Conservation (phyloP, 805 yeast species). For the Candida saitoana region DNA sequence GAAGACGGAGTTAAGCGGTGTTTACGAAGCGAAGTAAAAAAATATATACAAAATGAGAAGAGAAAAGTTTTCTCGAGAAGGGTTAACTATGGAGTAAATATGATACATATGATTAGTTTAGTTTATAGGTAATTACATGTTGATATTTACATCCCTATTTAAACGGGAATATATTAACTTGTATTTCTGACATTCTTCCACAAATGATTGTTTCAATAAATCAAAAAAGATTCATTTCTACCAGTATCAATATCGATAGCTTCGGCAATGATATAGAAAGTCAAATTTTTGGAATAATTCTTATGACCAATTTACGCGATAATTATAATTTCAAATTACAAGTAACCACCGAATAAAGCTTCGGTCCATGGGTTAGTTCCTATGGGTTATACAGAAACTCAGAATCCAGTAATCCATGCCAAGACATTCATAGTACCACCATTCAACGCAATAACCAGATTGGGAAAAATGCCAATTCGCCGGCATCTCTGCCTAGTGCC, state of each 20-base stretch:
- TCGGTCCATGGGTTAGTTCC: slow-evolving; percentile 33
- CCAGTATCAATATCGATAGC: slow-evolving; percentile 35
- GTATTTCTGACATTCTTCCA: too few relatives aligned
- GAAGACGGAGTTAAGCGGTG: too few relatives aligned
- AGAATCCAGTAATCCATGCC: slow-evolving; percentile 56
- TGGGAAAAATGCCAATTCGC: slow-evolving; percentile 54
- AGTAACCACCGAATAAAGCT: slow-evolving; percentile 27
- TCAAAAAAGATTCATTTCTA: slow-evolving; percentile 29
- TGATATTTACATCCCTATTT: too few relatives aligned
- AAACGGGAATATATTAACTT: too few relatives aligned
- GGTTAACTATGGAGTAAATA: too few relatives aligned
- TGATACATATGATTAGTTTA: too few relatives aligned
- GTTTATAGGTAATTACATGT: too few relatives aligned
- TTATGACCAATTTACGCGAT: slow-evolving; percentile 29
- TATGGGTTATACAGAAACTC: slow-evolving; percentile 62
- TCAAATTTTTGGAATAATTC: slow-evolving; percentile 24
- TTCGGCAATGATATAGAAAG: slow-evolving; percentile 21
- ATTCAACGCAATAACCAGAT: slow-evolving; percentile 52
- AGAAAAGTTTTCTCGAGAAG: too few relatives aligned
- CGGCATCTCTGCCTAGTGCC: slow-evolving; percentile 48
- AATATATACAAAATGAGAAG: too few relatives aligned
- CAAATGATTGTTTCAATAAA: slow-evolving; percentile 30
- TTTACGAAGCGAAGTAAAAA: too few relatives aligned
- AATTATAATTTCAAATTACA: slow-evolving; percentile 30
- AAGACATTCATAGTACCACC: slow-evolving; percentile 45